phyloP scores from a whole-genome alignment of 805 yeast genomes.

The Candida xiaguanensis region DNA sequence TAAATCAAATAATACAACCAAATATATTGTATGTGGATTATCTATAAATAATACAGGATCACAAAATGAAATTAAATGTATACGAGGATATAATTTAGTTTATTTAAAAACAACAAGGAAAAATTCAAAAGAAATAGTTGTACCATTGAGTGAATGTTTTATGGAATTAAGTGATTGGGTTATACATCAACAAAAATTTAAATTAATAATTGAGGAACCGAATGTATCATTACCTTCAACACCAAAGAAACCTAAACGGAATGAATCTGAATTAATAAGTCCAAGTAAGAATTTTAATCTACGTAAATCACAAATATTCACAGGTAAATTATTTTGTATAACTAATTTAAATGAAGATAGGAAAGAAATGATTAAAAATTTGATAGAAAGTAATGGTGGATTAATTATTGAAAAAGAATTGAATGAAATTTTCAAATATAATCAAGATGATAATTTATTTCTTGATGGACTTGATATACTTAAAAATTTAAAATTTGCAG shows the following conservation, averaged over 20 bases:
- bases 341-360: slow-evolving; percentile 34
- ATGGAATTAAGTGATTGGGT: slow-evolving; percentile 41
- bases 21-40: slow-evolving; percentile 47
- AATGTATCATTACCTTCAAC: slow-evolving; percentile 5
- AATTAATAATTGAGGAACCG: slow-evolving; percentile 16
- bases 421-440: slow-evolving; percentile 16
- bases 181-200: slow-evolving; percentile 31
- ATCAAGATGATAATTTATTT: slow-evolving; percentile 7
- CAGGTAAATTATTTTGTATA: slow-evolving; percentile 29
- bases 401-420: slow-evolving; percentile 33
- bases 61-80: slow-evolving; percentile 41
- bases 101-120: slow-evolving; percentile 19
- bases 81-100: slow-evolving; percentile 59
- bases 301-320: slow-evolving; percentile 13
- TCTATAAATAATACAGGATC: slow-evolving; percentile 10
- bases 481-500: slow-evolving; percentile 49
- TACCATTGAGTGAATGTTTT: slow-evolving; percentile 27
- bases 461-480: slow-evolving; percentile 7
- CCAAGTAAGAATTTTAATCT: slow-evolving; percentile 1
- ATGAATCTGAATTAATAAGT: slow-evolving; percentile 3
- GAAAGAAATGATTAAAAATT: slow-evolving; percentile 27
- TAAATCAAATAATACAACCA: slow-evolving; percentile 21
- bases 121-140: slow-evolving; percentile 14
- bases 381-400: slow-evolving; percentile 43
- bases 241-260: slow-evolving; percentile 6